Evolutionary conservation across 768 basidiomycete genomes (phyloP).

Genomic region (Thelephora ganbajun): DNA sequence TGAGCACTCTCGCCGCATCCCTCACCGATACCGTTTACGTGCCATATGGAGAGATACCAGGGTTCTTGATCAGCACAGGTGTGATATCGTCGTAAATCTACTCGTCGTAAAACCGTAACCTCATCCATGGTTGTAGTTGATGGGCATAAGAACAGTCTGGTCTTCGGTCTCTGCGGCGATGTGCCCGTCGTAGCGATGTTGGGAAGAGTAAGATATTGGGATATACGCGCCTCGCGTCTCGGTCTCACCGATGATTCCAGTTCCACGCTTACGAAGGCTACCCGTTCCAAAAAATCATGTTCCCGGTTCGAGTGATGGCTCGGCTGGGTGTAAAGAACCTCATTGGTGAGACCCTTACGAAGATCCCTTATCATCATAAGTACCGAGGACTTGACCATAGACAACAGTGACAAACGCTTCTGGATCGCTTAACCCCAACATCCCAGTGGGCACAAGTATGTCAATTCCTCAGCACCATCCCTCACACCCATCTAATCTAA

Average conservation of each 20-base stretch:
- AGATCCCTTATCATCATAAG: not conserved
- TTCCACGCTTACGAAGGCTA: constrained; percentile 86
- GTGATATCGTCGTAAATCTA: constrained; percentile 7
- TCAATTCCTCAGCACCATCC: constrained; percentile 1
- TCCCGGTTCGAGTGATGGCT: constrained; percentile 71
- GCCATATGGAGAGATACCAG: constrained; percentile 53
- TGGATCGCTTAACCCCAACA: constrained; percentile 60
- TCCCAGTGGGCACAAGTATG: constrained; percentile 74
- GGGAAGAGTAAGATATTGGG: constrained; percentile 44
- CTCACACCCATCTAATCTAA: constrained; percentile 1
- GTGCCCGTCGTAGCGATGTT: constrained; percentile 84
- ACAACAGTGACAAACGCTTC: constrained; percentile 75
- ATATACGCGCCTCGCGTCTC: not conserved
- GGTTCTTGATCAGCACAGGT: constrained; percentile 74
- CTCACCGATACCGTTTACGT: constrained; percentile 44
- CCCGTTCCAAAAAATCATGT: constrained; percentile 49
- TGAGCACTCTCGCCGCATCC: constrained; percentile 56
- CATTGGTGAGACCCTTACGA: constrained; percentile 41
- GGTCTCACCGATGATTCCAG: constrained; percentile 21
- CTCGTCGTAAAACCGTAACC: not conserved
- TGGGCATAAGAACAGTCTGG: constrained; percentile 72
- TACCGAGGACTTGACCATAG: not conserved
- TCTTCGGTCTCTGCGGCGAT: constrained; percentile 71
- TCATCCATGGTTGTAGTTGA: constrained; percentile 29
- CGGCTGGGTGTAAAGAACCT: constrained; percentile 60